Evolutionary conservation across 768 basidiomycete genomes (phyloP), one percentile per base, ranked within the genome.

Genomic region (Tubosaeta sp.): DNA sequence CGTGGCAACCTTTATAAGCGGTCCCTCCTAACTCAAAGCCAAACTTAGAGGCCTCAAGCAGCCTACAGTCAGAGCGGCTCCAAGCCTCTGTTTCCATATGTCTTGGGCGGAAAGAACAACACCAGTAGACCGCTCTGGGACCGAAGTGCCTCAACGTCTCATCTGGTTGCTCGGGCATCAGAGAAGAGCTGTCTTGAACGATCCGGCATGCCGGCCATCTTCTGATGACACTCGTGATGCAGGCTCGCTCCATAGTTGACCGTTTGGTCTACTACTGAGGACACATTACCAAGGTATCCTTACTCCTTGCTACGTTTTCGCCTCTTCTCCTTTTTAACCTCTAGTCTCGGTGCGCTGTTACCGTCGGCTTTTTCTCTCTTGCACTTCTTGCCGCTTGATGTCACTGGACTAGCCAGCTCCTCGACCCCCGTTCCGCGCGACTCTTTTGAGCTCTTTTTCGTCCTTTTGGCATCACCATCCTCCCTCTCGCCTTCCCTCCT

Each of bases 321-420:
- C 46, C 67, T 70, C 58, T 69, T 63, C 57, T 66, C 66, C 50
- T 67, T 62, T n/a, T 44, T 53, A n/a, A 46, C 54, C 57, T 35
- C 59, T 54, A 34, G 58, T 61, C 29, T 52, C 49, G 16, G 51
- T 53, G 19, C 58, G 38, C 24, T 53, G 9, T 48, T 16, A 2
- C 38, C 49, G 29, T 57, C 36, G 8, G 41, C 51, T 36, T 56
- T 54, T 31, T 32, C 54, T 22, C 45, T 62, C 48, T 61, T 62
- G 12, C 63, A 61, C 53, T 72, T 69, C 50, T 61, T 62, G 32
- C 56, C 53, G 31, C 54, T 57, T 39, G 55, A 54, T 16, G 48
- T 49, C 30, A 44, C 48, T 14, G 44, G 22, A 3, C 44, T 13
- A 22, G 39, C 35, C 9, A 58, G 32, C 2, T 52, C 57, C 57